phyloP scores from a whole-genome alignment of 108 stramenopile genomes.

The Nitzschia palea region DNA sequence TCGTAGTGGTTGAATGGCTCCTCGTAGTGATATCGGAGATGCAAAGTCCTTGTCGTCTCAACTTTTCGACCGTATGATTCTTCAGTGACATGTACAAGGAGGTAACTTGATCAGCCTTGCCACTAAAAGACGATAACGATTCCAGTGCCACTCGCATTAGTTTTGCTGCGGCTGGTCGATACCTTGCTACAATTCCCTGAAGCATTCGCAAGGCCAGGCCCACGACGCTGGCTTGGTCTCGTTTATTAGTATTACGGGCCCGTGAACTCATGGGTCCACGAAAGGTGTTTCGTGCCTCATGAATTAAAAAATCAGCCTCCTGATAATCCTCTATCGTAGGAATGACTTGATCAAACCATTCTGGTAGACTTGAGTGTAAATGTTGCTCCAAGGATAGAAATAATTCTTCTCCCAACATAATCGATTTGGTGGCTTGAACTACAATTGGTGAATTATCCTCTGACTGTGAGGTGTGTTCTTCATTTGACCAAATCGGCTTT shows the following conservation, averaged over 20 bases:
- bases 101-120: constrained; percentile 4
- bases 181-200: neutral
- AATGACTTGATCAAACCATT: neutral
- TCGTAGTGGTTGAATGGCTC: neutral
- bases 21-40: neutral
- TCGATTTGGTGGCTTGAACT: neutral
- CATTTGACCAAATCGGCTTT: constrained; percentile 3
- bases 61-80: neutral
- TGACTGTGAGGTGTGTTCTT: neutral
- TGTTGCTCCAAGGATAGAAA: neutral
- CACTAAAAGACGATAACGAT: neutral
- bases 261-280: neutral
- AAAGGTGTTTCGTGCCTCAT: constrained; percentile 4
- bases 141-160: neutral
- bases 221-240: neutral
- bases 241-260: neutral
- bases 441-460: neutral
- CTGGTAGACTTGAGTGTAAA: neutral
- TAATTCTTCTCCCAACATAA: constrained; percentile 5
- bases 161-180: constrained; percentile 1
- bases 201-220: constrained; percentile 14
- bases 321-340: neutral
- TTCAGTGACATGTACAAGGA: constrained; percentile 13
- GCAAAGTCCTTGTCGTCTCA: constrained; percentile 7
- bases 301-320: constrained; percentile 5